phyloP scores from a whole-genome alignment of 345 rosid genomes.

The Syzygium aromaticum region DNA sequence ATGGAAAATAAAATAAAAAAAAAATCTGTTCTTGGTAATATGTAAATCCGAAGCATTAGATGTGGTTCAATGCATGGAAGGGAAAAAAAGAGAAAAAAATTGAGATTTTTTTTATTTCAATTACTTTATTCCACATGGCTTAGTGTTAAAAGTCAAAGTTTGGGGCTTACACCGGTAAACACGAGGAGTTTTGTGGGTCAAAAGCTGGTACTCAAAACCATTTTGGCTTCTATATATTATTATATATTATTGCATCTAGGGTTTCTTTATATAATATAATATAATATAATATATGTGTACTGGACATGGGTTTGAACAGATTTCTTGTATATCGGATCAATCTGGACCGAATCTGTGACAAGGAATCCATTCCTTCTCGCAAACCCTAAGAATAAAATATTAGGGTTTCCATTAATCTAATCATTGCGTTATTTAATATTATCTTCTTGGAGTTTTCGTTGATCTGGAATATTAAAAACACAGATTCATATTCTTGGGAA shows the following conservation, averaged over 20 bases:
- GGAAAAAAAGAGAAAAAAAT: neutral
- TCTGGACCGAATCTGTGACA: neutral
- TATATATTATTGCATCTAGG: neutral
- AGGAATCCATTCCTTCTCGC: neutral
- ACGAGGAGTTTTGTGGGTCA: neutral
- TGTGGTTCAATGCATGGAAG: neutral
- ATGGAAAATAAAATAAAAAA: neutral
- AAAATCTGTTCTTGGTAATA: neutral
- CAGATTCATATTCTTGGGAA: neutral
- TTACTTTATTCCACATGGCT: accelerated
- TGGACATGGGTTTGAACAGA: neutral
- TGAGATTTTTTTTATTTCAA: accelerated
- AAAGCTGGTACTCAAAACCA: neutral
- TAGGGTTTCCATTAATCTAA: neutral
- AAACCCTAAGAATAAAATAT: neutral
- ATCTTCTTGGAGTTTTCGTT: neutral
- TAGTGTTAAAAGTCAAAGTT: neutral
- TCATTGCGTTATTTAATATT: neutral
- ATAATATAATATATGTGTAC: neutral
- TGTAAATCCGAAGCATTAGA: too few species aligned
- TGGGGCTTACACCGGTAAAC: neutral
- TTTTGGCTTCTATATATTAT: accelerated
- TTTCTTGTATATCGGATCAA: neutral
- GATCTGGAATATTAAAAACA: neutral
- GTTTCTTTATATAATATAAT: neutral